A percentile compares a stretch with the other conserved stretches of the same genome.
Conservation (phyloP, 75 land plant genomes). For the Selaginella moellendorffii region DNA sequence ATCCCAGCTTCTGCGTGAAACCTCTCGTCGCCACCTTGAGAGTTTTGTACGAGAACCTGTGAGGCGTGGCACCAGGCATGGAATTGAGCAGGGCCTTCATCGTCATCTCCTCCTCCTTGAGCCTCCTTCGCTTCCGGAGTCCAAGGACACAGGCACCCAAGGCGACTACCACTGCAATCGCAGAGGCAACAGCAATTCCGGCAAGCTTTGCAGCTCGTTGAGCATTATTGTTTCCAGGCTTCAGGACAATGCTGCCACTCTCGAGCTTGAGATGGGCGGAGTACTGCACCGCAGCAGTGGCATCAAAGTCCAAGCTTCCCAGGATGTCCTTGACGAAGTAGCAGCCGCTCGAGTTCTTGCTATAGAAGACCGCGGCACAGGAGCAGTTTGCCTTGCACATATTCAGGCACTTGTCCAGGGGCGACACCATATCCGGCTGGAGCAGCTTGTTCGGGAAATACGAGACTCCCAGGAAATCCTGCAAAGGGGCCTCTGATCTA, state of each 20-base stretch:
- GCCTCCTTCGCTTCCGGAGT: neutral
- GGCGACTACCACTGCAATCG: neutral
- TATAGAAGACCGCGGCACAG: neutral
- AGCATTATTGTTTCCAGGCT: neutral
- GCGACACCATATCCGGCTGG: neutral
- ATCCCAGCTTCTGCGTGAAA: neutral
- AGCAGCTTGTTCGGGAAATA: neutral
- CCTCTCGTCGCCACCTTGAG: neutral
- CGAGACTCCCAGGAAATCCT: neutral
- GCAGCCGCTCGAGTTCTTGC: neutral
- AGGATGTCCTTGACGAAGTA: neutral
- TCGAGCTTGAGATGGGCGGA: neutral
- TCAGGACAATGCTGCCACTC: too few relatives aligned
- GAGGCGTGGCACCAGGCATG: neutral
- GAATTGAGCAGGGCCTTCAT: neutral
- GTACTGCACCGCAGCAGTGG: neutral
- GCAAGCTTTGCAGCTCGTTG: too few relatives aligned
- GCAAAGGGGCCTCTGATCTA: neutral
- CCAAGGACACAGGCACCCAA: neutral
- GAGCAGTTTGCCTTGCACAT: neutral
- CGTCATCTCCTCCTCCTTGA: neutral
- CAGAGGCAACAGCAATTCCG: too few relatives aligned
- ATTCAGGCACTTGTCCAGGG: neutral
- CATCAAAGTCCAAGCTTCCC: neutral
- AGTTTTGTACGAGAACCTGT: neutral